phyloP scores from a whole-genome alignment of 257 asterid species.

The Paraleonurus japonicus region DNA sequence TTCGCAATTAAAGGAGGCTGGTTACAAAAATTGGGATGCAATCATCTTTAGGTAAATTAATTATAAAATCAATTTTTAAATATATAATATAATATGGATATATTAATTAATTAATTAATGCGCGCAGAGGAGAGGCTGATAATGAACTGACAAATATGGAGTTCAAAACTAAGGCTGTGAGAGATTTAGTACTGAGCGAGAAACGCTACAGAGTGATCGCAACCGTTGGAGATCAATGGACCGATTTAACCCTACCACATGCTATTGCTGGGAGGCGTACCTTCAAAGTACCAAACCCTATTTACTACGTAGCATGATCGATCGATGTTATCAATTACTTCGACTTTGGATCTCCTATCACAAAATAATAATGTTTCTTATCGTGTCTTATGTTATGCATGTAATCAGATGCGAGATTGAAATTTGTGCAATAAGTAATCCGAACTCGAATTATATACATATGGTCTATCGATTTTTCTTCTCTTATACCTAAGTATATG shows the following conservation, averaged over 20 bases:
- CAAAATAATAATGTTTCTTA: neutral
- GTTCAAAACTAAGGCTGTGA: neutral
- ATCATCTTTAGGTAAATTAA: neutral
- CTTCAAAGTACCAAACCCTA: slow-evolving; percentile 15
- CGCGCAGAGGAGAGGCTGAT: neutral
- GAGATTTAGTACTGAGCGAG: neutral
- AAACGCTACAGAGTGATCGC: neutral
- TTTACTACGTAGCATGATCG: neutral
- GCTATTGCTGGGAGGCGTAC: neutral
- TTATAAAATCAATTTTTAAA: too few relatives aligned
- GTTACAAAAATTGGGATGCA: neutral
- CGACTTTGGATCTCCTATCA: neutral
- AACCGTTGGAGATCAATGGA: slow-evolving; percentile 22
- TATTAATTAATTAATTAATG: too few relatives aligned
- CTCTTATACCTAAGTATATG: too few relatives aligned
- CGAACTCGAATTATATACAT: too few relatives aligned
- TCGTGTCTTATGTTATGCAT: neutral
- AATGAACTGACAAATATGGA: neutral
- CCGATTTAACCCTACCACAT: neutral
- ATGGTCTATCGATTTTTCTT: too few relatives aligned
- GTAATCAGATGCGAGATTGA: too few relatives aligned
- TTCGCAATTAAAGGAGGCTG: neutral
- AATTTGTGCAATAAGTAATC: too few relatives aligned
- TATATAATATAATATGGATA: too few relatives aligned
- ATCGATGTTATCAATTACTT: too few relatives aligned